These are phyloP conservation scores for Heliosperma pusillum DNA, from an alignment of 148 eudicot genomes.

Conservation along the genomic window DNA sequence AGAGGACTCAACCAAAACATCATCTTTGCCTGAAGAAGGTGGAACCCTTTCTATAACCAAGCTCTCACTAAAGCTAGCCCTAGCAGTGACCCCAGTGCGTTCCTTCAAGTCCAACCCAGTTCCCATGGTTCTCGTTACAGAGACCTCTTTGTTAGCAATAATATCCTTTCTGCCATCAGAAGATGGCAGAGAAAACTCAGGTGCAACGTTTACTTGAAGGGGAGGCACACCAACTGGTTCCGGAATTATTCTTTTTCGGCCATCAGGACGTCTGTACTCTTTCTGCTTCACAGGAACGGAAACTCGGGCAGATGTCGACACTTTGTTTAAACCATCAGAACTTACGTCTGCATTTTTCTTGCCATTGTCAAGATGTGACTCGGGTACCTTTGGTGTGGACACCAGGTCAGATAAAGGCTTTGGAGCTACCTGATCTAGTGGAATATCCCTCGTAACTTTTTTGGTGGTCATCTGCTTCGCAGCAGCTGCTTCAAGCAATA, in stretches of 20 bases:
- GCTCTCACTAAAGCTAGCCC: constrained; percentile 72
- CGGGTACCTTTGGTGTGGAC: constrained; percentile 38
- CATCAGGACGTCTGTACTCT: constrained; percentile 96
- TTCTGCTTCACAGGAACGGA: constrained; percentile 93
- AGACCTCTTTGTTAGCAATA: constrained; percentile 40
- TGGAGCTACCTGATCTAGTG: constrained; percentile 33
- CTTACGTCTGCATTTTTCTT: constrained; percentile 46
- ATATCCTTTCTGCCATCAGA: constrained; percentile 38
- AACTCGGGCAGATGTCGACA: constrained; percentile 37
- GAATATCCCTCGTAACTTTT: constrained; percentile 42
- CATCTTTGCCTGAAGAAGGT: constrained; percentile 41
- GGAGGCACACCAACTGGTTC: constrained; percentile 82
- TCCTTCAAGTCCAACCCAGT: constrained; percentile 51
- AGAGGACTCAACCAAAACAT: constrained; percentile 48
- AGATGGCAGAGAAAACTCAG: constrained; percentile 38
- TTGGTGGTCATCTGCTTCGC: constrained; percentile 57
- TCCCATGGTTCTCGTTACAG: constrained; percentile 42
- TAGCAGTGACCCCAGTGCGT: constrained; percentile 67
- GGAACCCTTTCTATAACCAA: constrained; percentile 89
- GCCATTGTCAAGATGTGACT: constrained; percentile 49
- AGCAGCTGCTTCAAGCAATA: constrained; percentile 91
- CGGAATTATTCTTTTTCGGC: constrained; percentile 93
- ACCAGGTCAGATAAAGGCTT: constrained; percentile 47
- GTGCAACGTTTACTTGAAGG: constrained; percentile 47
- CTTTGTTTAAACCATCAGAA: constrained; percentile 51